These are phyloP conservation scores for Colletotrichum sp. DNA, from an alignment of 2,329 filamentous ascomycete species.

Conservation along the genomic window DNA sequence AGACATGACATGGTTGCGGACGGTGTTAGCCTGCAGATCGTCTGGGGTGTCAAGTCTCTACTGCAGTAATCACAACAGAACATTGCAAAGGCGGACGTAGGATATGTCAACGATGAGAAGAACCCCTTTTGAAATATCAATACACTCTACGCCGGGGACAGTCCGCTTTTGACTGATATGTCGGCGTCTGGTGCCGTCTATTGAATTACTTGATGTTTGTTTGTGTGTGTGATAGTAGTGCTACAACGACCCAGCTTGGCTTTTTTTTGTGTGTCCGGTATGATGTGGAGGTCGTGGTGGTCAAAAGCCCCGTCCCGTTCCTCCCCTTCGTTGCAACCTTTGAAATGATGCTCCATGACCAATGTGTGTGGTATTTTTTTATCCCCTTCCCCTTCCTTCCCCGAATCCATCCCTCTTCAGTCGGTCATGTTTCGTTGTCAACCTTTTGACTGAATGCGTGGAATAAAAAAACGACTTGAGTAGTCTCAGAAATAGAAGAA, in stretches of 20 bases:
- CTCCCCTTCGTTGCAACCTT: constrained; percentile 17
- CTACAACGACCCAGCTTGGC: constrained; percentile 16
- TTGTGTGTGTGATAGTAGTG: neutral
- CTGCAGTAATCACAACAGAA: neutral
- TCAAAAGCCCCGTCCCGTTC: neutral
- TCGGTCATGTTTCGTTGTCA: constrained; percentile 19
- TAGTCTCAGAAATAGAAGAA: neutral
- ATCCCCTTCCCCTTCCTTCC: neutral
- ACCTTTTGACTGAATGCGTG: constrained; percentile 17
- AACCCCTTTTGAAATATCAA: neutral
- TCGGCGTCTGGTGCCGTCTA: constrained; percentile 13
- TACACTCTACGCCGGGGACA: neutral
- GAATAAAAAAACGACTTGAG: neutral
- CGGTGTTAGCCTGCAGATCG: neutral
- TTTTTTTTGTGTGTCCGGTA: constrained; percentile 1
- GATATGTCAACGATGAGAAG: neutral
- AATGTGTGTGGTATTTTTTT: constrained; percentile 19
- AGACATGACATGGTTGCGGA: neutral
- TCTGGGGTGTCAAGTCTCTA: neutral
- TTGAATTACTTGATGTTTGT: constrained; percentile 10
- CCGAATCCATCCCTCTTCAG: constrained; percentile 4
- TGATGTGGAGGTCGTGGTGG: constrained; percentile 5
- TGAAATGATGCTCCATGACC: constrained; percentile 6
- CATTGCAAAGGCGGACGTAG: neutral
- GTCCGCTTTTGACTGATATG: neutral